Conservation (phyloP, 495 filamentous ascomycete genomes). For the Penicillium pancosmium region DNA sequence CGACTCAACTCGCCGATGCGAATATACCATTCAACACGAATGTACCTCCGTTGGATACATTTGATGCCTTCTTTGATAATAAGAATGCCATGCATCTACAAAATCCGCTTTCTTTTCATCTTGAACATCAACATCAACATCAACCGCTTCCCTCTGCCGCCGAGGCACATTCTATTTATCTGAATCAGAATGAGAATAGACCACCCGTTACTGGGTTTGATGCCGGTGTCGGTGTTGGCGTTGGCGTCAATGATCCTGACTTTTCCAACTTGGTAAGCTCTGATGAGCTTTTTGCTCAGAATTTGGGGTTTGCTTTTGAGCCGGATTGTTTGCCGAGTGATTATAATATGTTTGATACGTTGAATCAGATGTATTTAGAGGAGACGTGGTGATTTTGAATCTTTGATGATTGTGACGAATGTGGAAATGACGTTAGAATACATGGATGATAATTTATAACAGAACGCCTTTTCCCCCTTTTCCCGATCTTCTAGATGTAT, state of each 20-base stretch:
- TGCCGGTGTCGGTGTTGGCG: too few relatives aligned
- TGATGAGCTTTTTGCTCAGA: constrained; percentile 25
- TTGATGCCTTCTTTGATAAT: constrained; percentile 14
- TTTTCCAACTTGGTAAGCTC: constrained; percentile 6
- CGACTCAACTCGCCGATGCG: neutral
- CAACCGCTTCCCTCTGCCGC: too few relatives aligned
- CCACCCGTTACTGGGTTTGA: neutral
- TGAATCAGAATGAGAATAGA: neutral
- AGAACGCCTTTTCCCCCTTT: neutral
- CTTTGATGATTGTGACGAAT: too few relatives aligned
- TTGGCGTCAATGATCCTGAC: neutral
- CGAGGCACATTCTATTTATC: neutral
- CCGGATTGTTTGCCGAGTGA: constrained; percentile 30
- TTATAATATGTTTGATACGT: constrained; percentile 33
- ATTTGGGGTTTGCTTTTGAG: constrained; percentile 29
- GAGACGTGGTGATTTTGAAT: constrained; percentile 21
- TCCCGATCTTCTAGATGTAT: neutral
- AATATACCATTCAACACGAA: neutral
- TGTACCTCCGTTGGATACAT: neutral
- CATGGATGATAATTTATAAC: neutral
- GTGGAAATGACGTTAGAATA: neutral
- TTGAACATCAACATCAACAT: neutral
- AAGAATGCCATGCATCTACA: neutral
- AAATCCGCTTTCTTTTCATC: constrained; percentile 2
- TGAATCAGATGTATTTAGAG: constrained; percentile 32